Evolutionary conservation across 2,329 filamentous ascomycete species (phyloP), one percentile per base, ranked within the genome.

Genomic region (Nothomitra cinnamomea): DNA sequence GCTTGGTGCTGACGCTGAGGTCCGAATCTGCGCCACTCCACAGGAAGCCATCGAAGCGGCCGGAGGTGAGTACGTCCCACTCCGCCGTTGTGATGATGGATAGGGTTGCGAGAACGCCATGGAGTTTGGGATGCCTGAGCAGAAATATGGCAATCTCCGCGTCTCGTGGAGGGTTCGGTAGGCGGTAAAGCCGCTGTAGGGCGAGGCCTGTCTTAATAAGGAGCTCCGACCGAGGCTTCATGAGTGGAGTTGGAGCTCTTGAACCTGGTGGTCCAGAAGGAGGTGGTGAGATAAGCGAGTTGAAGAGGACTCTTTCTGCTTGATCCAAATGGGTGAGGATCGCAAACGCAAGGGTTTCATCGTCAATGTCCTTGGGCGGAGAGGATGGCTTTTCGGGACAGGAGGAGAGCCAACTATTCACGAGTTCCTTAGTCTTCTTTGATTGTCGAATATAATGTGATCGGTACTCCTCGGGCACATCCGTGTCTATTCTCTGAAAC

Each of bases 11-110:
- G 24, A 32, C 25, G 24, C 13, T 17, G 2, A 17, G 1, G 19
- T 49, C 45, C 6, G 25, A 72, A 58, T 95, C 89, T 5, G 87
- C 87, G 21, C 90, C 90, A 45, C 87, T 94, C 80, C 90, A 94
- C 19, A 95, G 74, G 68, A 96, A 96, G 2, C 90, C 90, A 63
- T 95, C 89, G 61, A 96, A 96, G 25, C 90, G 84, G 25, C 90
- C 90, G 0, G 90, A 95, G 3, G 84, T 87, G 12, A 96, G 74
- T 54, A 96, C 94, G 57, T 95, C 90, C 90, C 90, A 96, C 67
- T 96, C 90, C n/a, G 86, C 85, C 48, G 82, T 78, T 63, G 84
- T 92, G 60, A 96, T 92, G 52, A 89, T 87, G 36, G 85, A 82
- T 51, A 95, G 75, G 0, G 90, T 95, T 41, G 87, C 82, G 2